Conservation (phyloP, 2,329 filamentous ascomycete genomes). For the Rhynchosporium agropyri region DNA sequence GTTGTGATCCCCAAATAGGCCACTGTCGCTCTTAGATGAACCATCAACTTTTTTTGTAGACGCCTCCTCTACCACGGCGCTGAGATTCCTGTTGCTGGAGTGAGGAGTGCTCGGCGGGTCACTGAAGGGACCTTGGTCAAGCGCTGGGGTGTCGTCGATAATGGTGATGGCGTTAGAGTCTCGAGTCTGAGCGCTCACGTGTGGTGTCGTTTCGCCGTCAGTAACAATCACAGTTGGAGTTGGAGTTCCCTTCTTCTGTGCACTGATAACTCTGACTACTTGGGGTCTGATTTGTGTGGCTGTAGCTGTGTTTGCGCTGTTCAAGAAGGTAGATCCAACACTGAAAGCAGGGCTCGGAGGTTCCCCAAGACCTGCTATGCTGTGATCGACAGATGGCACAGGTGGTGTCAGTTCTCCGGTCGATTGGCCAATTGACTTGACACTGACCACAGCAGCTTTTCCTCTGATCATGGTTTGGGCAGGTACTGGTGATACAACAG, state of each 20-base stretch:
- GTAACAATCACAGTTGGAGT: constrained; percentile 12
- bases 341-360: constrained; percentile 64
- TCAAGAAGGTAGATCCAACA: constrained; percentile 69
- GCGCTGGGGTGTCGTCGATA: constrained; percentile 52
- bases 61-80: constrained; percentile 59
- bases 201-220: constrained; percentile 26
- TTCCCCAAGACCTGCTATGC: constrained; percentile 53
- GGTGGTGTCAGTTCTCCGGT: constrained; percentile 64
- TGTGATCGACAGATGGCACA: constrained; percentile 71
- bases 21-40: constrained; percentile 44
- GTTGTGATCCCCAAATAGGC: constrained; percentile 62
- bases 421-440: constrained; percentile 69
- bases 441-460: constrained; percentile 90
- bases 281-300: constrained; percentile 61
- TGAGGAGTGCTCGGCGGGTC: constrained; percentile 51
- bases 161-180: constrained; percentile 53
- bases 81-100: constrained; percentile 52
- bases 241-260: constrained; percentile 49
- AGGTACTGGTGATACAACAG: constrained; percentile 74
- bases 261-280: constrained; percentile 60
- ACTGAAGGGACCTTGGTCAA: constrained; percentile 62
- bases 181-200: constrained; percentile 36
- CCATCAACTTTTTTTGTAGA: constrained; percentile 35
- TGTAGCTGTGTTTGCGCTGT: constrained; percentile 61
- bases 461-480: constrained; percentile 85